A percentile compares a stretch with the other conserved stretches of the same genome.
Conservation (phyloP, 495 filamentous ascomycete genomes). For the Pyrenopolyporus hunteri region DNA sequence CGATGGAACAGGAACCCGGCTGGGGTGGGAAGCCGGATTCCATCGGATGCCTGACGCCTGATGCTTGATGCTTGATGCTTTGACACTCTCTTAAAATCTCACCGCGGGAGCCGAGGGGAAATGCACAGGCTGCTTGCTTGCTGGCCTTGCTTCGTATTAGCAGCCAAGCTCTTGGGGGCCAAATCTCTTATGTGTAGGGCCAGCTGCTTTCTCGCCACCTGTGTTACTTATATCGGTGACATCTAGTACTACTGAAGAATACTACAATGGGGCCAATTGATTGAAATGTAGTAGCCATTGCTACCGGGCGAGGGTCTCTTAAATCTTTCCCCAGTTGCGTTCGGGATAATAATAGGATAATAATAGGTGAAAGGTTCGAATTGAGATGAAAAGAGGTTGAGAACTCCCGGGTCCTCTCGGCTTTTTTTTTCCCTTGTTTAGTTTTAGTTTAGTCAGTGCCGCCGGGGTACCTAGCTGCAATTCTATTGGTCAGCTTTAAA, state of each 20-base stretch:
- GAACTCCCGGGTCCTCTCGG: slow-evolving; percentile 1
- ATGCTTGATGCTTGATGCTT: background rate
- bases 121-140: slow-evolving; percentile 1
- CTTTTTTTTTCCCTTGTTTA: background rate
- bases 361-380: background rate
- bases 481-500: slow-evolving; percentile 12
- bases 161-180: background rate
- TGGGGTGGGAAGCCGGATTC: slow-evolving; percentile 1
- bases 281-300: background rate
- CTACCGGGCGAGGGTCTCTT: background rate
- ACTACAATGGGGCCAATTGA: background rate
- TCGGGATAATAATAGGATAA: background rate
- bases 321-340: background rate
- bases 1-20: slow-evolving; percentile 1
- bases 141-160: background rate
- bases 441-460: slow-evolving; percentile 2
- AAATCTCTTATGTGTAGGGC: slow-evolving; percentile 9
- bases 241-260: slow-evolving; percentile 1
- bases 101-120: slow-evolving; percentile 14
- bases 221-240: background rate
- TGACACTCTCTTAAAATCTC: slow-evolving; percentile 5
- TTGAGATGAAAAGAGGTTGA: background rate
- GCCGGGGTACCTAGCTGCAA: background rate
- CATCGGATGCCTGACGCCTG: no score
- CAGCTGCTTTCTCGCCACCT: no score